Base-by-base conservation (phyloP, 805 yeast species). In the Wickerhamiella spandovensis region DNA sequence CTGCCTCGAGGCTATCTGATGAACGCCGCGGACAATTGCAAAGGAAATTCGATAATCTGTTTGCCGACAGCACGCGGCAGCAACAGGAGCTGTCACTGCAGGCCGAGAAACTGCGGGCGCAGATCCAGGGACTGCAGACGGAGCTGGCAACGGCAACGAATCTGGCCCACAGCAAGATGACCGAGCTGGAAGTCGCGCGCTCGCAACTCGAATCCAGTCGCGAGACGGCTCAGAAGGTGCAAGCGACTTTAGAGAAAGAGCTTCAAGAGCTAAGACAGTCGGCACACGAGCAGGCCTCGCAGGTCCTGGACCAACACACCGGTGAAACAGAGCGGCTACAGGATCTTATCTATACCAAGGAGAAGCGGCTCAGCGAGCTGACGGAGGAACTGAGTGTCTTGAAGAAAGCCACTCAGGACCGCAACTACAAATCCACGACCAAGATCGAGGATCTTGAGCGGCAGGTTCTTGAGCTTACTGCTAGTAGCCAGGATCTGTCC, bases 111-210 rank as follows among this genome's bases (percentile, higher is more conserved):
- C 39, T n/a, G 20, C 39, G 39, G 20, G 8, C 9, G 9, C 39
- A 20, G 15, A 35, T 35, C 10, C 10, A 3, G 9, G 39, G 6
- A 7, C 20, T 35, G 2, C 20, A 35, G 39, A 5, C 39, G 5
- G 6, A 3, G 39, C 20, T 35, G 20, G 38, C 46, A 10, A 23
- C 43, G 32, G 15, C 50, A 15, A 45, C 22, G 25, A 48, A 43
- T 24, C 23, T 44, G 22, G 35, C 48, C n/a, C 48, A 46, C 25
- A 38, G 48, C 43, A 35, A 35, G 20, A n/a, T 20, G 5, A 17
- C 39, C 39, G 39, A 35, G 39, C 39, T 35, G 20, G 39, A 35
- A 9, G 39, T 35, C 20, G 39, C 10, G 20, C 39, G 39, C 39
- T 15, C 20, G 20, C 39, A 35, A 20, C 39, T 35, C 20, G 39